Percentiles rank a stretch among this genome's conserved stretches.
These are phyloP conservation scores for Geopyxis carbonaria DNA, from an alignment of 495 filamentous ascomycete genomes.

Conservation along the genomic window DNA sequence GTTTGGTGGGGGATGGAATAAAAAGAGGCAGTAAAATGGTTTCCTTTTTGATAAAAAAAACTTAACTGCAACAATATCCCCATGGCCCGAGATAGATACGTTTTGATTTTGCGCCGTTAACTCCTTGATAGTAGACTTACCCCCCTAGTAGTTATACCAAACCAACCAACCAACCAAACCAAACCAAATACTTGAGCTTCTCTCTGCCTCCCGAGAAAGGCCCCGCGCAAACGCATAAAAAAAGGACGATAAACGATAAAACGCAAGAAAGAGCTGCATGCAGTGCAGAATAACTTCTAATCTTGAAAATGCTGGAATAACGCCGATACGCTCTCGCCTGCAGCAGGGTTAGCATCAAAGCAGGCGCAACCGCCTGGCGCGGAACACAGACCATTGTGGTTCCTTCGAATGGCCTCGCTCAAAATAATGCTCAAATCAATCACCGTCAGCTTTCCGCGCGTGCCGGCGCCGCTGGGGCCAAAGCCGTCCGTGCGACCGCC, in stretches of 20 bases:
- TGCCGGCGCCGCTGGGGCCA: slow-evolving; percentile 6
- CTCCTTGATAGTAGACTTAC: neutral
- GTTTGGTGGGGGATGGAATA: no score
- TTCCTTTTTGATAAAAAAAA: no score
- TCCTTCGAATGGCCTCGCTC: slow-evolving; percentile 81
- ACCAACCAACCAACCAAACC: slow-evolving; percentile 7
- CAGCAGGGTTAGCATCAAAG: slow-evolving; percentile 11
- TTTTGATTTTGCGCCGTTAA: neutral
- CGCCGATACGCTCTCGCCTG: slow-evolving; percentile 61
- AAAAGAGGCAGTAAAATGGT: no score
- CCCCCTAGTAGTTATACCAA: slow-evolving; percentile 5
- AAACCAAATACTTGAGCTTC: slow-evolving; percentile 5
- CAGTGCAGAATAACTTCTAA: slow-evolving; percentile 21
- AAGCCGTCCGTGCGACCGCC: slow-evolving; percentile 34
- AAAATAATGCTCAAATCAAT: slow-evolving; percentile 77
- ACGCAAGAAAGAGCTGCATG: slow-evolving; percentile 5
- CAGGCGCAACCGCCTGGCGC: slow-evolving; percentile 22
- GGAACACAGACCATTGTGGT: slow-evolving; percentile 68
- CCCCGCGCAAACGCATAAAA: neutral
- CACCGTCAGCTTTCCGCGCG: slow-evolving; percentile 52
- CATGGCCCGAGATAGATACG: no score
- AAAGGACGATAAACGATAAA: slow-evolving; percentile 1
- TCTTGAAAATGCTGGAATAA: slow-evolving; percentile 57
- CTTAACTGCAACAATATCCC: no score
- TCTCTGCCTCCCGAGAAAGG: neutral